Evolutionary conservation across 768 basidiomycete genomes (phyloP), one percentile per base, ranked within the genome.

Genomic region (Trametes gibbosa): DNA sequence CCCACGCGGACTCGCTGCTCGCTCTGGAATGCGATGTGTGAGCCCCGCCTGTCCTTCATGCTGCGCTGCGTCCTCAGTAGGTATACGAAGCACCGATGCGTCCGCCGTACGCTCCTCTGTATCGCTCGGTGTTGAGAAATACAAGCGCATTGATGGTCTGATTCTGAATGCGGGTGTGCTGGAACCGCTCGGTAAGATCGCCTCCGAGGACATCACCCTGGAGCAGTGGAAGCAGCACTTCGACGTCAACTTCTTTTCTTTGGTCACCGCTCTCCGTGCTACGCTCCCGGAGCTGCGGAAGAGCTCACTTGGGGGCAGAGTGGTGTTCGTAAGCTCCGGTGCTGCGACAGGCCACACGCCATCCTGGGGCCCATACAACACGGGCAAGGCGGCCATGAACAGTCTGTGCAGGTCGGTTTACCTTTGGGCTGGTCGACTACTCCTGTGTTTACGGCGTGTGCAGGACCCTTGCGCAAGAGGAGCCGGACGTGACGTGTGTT

Each of bases 301-400:
- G 65, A 84, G 84, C 53, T 59, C 78, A 7, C 58, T 72, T 7
- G 82, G 82, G 21, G 92, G 90, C 0, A 79, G 80, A 54, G 78
- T 96, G 49, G 79, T 97, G 25, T 87, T 96, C 62, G 80, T 95
- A 41, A 93, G 90, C 66, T 94, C 91, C 16, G 95, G 95, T 12
- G 87, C 92, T 10, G 89, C 93, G 9, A 79, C 81, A 16, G 85
- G 86, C 50, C 82, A 80, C 16, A 79, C 72, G 1, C 71, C 83
- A 6, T 87, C 84, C 3, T 96, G 91, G 92, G 92, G 84, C 1
- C 82, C 89, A 0, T 93, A 92, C 71, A 90, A 83, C 61, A 87
- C 94, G 12, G 78, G 82, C 57, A 95, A 98, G 72, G 93, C 95
- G 0, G 93, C 92, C 1, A 79, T 94, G 84, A 97, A 95, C 71